phyloP scores from a whole-genome alignment of 345 rosid species.

The Populus tremula region DNA sequence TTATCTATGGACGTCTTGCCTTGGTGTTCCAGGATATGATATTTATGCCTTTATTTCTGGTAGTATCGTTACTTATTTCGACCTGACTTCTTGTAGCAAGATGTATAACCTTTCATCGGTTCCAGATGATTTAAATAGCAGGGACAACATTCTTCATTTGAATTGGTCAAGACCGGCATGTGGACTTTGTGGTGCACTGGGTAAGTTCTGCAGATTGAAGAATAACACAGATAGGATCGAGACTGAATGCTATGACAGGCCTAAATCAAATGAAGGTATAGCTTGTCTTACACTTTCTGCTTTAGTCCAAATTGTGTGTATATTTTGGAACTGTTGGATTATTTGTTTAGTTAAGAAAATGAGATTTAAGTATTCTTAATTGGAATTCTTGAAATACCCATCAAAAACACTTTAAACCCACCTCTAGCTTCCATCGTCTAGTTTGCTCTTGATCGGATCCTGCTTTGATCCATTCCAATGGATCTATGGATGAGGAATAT shows the following conservation, averaged over 20 bases:
- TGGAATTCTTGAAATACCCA: too few relatives aligned
- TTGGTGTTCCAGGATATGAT: neutral
- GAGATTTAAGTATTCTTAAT: too few relatives aligned
- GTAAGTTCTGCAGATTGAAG: neutral
- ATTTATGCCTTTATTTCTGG: neutral
- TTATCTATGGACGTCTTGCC: neutral
- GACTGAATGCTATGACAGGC: slow-evolving; percentile 4
- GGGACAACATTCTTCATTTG: neutral
- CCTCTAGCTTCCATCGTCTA: too few relatives aligned
- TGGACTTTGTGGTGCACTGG: neutral
- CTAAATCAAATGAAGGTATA: slow-evolving; percentile 2
- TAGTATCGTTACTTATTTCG: neutral
- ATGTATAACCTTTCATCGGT: neutral
- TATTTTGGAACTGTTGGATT: neutral
- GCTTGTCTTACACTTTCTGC: neutral
- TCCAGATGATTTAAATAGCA: neutral
- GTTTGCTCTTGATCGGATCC: too few relatives aligned
- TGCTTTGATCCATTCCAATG: too few relatives aligned
- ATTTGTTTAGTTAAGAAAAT: neutral
- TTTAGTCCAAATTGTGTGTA: neutral
- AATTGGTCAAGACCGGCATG: slow-evolving; percentile 7
- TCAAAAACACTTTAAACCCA: too few relatives aligned
- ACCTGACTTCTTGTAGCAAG: neutral
- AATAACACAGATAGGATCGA: neutral
- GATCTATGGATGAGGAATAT: too few relatives aligned